phyloP scores from a whole-genome alignment of 768 basidiomycete species.

The Phylloporus arenicola region DNA sequence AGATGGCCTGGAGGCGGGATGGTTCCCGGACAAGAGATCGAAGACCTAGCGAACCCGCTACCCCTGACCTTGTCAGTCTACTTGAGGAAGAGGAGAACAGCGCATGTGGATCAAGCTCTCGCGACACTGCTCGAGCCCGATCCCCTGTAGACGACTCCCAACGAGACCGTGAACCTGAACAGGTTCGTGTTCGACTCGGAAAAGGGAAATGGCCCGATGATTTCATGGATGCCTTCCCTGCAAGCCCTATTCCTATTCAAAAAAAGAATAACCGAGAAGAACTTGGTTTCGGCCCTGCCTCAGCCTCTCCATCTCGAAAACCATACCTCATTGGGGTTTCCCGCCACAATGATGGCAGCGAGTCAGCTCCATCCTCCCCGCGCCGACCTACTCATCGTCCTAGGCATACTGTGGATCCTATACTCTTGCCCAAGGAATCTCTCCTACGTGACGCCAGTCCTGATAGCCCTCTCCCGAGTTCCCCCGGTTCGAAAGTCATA shows the following conservation, averaged over 20 bases:
- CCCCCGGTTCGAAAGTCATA: constrained; percentile 40
- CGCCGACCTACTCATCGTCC: constrained; percentile 61
- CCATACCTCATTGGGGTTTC: constrained; percentile 47
- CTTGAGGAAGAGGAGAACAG: constrained; percentile 61
- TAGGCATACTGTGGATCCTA: constrained; percentile 56
- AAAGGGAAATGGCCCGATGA: constrained; percentile 85
- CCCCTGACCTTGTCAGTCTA: constrained; percentile 60
- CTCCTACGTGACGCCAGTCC: constrained; percentile 52
- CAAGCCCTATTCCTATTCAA: constrained; percentile 26
- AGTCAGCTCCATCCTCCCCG: constrained; percentile 33
- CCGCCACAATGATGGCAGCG: constrained; percentile 43
- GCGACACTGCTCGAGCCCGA: constrained; percentile 24
- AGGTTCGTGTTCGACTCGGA: constrained; percentile 49
- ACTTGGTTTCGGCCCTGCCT: constrained; percentile 31
- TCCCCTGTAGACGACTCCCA: constrained; percentile 16
- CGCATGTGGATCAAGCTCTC: constrained; percentile 46
- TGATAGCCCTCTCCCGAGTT: constrained; percentile 39
- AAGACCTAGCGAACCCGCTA: constrained; percentile 56
- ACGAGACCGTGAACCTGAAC: constrained; percentile 26
- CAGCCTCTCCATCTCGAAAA: constrained; percentile 49
- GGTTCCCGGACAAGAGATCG: constrained; percentile 45
- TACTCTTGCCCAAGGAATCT: constrained; percentile 46
- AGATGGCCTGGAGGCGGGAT: constrained; percentile 35
- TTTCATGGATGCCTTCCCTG: constrained; percentile 57
- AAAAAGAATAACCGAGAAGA: constrained; percentile 18